A percentile compares a stretch with the other conserved stretches of the same genome.
phyloP scores from a whole-genome alignment of 192 early-diverging fungal genomes.

The Linnemannia elongata region DNA sequence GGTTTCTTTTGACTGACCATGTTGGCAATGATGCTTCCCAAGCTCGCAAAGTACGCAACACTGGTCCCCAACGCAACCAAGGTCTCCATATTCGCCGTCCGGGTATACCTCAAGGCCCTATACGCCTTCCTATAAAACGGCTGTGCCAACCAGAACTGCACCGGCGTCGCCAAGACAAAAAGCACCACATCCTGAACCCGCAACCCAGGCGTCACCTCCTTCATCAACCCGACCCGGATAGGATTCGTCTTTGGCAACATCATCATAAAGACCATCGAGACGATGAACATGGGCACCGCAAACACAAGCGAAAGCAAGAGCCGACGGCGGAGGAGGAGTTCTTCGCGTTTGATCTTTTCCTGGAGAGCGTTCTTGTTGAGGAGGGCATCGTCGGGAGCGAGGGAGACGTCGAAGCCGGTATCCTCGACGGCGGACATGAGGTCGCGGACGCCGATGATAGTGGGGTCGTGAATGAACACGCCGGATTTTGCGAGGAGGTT shows the following conservation, averaged over 20 bases:
- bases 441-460: slow-evolving; percentile 70
- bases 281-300: slow-evolving; percentile 76
- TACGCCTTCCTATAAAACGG: slow-evolving; percentile 79
- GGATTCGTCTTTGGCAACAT: slow-evolving; percentile 65
- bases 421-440: slow-evolving; percentile 71
- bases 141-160: slow-evolving; percentile 79
- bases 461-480: slow-evolving; percentile 65
- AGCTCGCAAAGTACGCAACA: slow-evolving; percentile 78
- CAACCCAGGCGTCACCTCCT: slow-evolving; percentile 69
- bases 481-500: slow-evolving; percentile 67
- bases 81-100: slow-evolving; percentile 86
- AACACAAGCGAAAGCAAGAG: slow-evolving; percentile 70
- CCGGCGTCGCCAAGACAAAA: slow-evolving; percentile 75
- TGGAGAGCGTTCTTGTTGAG: slow-evolving; percentile 56
- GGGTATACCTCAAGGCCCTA: slow-evolving; percentile 69
- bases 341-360: slow-evolving; percentile 61
- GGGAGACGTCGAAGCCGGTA: slow-evolving; percentile 69
- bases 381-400: slow-evolving; percentile 49
- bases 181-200: slow-evolving; percentile 65
- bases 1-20: slow-evolving; percentile 54
- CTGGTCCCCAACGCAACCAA: slow-evolving; percentile 80
- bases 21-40: slow-evolving; percentile 64
- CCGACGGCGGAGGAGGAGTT: slow-evolving; percentile 34
- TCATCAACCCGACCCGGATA: slow-evolving; percentile 58
- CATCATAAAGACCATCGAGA: slow-evolving; percentile 84